Evolutionary conservation across 2,329 filamentous ascomycete species (phyloP), one percentile per base, ranked within the genome.

Genomic region (Phialophora chinensis): DNA sequence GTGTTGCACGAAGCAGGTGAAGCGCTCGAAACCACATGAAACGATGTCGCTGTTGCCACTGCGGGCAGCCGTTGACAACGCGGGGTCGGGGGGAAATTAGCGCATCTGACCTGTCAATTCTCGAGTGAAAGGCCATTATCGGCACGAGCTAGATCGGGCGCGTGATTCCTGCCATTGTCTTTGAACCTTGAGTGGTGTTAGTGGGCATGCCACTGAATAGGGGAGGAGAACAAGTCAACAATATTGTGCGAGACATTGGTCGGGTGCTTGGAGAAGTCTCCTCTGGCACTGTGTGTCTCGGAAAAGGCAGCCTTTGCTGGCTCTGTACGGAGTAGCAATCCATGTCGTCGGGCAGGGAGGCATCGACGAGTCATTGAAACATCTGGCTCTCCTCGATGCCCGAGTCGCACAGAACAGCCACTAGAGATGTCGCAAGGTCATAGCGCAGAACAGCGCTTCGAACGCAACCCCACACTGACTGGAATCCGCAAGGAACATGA

Each of bases 381-480:
- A 20, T 57, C 31, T 57, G 52, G 50, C 4, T 50, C 23, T 31
- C 14, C 33, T 55, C 33, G 20, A 49, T 56, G 62, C 57, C 53
- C 65, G 54, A 65, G 52, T 67, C 20, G 47, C 57, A 57, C 54
- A 57, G 27, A 49, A 20, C 59, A 62, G 49, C 55, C 27, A 61
- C 47, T 65, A 56, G 54, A 49, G 56, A 59, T 17, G 35, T 47
- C 56, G 38, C 56, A 59, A 49, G 29, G 59, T n/a, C 42, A 25
- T 54, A 31, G 55, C 54, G 66, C 53, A 58, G 60, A 63, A 14
- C 11, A 29, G 20, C n/a, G 47, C 35, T 44, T 52, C 25, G 50
- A 29, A 59, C 5, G 4, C 17, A 62, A 61, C 66, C 57, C 63
- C 49, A 23, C 66, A 65, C 66, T 64, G 63, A 63, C 60, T 63